Percentiles rank a stretch among this genome's conserved stretches.
These are phyloP conservation scores for Raphanus hybrid DNA, from an alignment of 441 rosid species.

Conservation along the genomic window DNA sequence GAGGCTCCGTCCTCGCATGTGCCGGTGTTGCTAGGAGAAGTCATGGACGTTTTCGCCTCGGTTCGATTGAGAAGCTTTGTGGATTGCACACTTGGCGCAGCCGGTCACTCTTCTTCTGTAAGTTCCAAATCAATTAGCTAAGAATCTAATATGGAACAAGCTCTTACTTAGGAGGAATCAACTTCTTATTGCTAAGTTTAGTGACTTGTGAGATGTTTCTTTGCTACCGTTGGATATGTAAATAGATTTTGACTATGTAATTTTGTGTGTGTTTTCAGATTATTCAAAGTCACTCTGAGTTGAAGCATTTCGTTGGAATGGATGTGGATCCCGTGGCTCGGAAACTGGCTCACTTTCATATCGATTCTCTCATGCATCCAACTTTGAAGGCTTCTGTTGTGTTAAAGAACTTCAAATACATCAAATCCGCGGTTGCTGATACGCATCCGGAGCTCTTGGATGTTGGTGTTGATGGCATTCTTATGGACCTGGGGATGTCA, in stretches of 20 bases:
- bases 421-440: constrained; percentile 58
- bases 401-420: constrained; percentile 65
- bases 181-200: no score
- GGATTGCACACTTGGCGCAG: constrained; percentile 95
- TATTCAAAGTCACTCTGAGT: constrained; percentile 70
- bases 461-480: constrained; percentile 80
- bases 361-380: constrained; percentile 54
- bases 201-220: no score
- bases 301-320: constrained; percentile 73
- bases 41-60: constrained; percentile 79
- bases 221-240: no score
- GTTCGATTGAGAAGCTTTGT: constrained; percentile 60
- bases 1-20: constrained; percentile 54
- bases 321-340: constrained; percentile 93
- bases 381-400: constrained; percentile 54
- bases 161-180: not conserved
- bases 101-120: constrained; percentile 91
- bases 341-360: constrained; percentile 58
- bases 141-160: not conserved
- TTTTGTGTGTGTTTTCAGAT: constrained; percentile 50
- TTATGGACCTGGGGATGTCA: constrained; percentile 97
- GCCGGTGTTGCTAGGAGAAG: constrained; percentile 90
- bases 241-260: constrained; percentile 4
- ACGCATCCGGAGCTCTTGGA: constrained; percentile 49
- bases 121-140: constrained; percentile 25